Evolutionary conservation across 2,329 filamentous ascomycete species (phyloP), one percentile per base, ranked within the genome.

Genomic region (Botrytis elliptica): DNA sequence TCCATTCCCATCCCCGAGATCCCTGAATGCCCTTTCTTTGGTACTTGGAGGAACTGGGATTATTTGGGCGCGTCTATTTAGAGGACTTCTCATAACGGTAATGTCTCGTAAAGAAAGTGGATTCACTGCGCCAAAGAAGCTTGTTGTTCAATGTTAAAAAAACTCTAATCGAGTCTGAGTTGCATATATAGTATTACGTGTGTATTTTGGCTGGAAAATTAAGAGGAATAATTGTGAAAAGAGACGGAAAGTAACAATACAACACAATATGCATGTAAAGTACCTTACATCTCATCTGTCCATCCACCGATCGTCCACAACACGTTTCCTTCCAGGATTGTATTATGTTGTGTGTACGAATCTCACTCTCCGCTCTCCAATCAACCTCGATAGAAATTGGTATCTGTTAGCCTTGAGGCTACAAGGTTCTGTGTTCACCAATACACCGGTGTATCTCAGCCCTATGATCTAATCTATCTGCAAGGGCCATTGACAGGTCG

Each of bases 271-370:
- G 46, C 46, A 42, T 40, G 25, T 29, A 40, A 20, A 64, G 60
- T 72, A 49, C 63, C 70, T 68, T 72, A 59, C 64, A 72, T 72
- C 55, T 49, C 33, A 52, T 72, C 70, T 14, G 7, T 33, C 25
- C 33, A 46, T 64, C 57, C 55, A 71, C 36, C 42, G 71, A 69
- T 72, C 64, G 9, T 68, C 63, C 44, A 68, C 29, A 62, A 72
- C 71, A 72, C 71, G 71, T 72, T 72, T 68, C 52, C 71, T 42
- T 33, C 71, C 33, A 60, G 64, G 71, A 69, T 72, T 38, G 59
- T 22, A 36, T 60, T 18, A 49, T 69, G 29, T 65, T 33, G 40
- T 49, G 40, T 72, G n/a, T 57, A 12, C 40, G 10, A 68, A 68
- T 69, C 66, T 69, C 18, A 68, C 49, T 7, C 38, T 64, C 36